These are phyloP conservation scores for Tricholoma bakamatsutake DNA, from an alignment of 768 basidiomycete genomes.

Conservation along the genomic window DNA sequence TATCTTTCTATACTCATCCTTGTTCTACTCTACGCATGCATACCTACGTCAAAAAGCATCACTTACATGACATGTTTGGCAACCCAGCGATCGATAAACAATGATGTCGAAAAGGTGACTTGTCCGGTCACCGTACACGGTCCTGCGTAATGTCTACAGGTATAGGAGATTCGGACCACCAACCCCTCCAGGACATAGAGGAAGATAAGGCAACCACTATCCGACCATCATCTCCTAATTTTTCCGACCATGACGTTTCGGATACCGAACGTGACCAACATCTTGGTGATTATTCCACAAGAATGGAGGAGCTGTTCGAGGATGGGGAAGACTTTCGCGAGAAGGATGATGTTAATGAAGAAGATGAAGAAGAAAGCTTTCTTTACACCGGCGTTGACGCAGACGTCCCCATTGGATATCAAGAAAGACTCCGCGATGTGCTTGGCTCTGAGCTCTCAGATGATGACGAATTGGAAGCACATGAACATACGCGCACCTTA, in stretches of 20 bases:
- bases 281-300: conserved; percentile 56
- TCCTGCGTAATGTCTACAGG: conserved; percentile 9
- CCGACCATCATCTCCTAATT: conserved; percentile 19
- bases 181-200: neutral
- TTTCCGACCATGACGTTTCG: conserved; percentile 40
- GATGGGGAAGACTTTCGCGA: conserved; percentile 27
- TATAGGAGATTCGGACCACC: neutral
- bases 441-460: conserved; percentile 60
- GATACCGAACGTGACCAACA: conserved; percentile 32
- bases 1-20: conserved; percentile 1
- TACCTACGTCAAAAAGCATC: neutral
- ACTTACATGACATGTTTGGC: conserved; percentile 1
- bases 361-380: conserved; percentile 60
- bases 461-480: conserved; percentile 33
- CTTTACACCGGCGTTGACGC: conserved; percentile 71
- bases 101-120: neutral
- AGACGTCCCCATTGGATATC: conserved; percentile 47
- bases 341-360: conserved; percentile 41
- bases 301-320: conserved; percentile 62
- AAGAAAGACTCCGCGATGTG: conserved; percentile 64
- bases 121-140: conserved; percentile 1
- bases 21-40: neutral
- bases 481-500: conserved; percentile 42
- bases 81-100: neutral
- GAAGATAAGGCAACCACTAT: conserved; percentile 18